Percentiles rank a stretch among this genome's conserved stretches.
phyloP scores from a whole-genome alignment of 2,329 filamentous ascomycete species.

The Trichoderma endophyticum region DNA sequence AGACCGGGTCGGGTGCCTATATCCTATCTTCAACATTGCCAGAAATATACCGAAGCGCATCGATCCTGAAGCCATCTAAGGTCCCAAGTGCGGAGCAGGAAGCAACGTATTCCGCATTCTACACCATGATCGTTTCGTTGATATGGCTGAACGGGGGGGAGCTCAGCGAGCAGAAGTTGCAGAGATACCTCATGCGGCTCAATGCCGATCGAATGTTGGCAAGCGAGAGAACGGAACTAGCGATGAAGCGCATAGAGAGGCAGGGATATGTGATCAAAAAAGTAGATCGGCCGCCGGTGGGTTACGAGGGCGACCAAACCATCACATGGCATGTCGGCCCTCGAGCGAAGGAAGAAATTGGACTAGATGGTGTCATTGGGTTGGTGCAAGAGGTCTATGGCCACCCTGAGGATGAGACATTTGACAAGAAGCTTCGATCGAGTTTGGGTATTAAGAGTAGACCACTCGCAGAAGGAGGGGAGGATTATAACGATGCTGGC shows the following conservation, averaged over 20 bases:
- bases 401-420: constrained; percentile 46
- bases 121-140: constrained; percentile 73
- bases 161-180: constrained; percentile 74
- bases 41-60: constrained; percentile 58
- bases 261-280: constrained; percentile 81
- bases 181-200: constrained; percentile 68
- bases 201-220: constrained; percentile 75
- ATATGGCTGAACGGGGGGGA: constrained; percentile 72
- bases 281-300: constrained; percentile 56
- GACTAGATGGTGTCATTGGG: constrained; percentile 68
- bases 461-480: constrained; percentile 27
- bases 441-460: constrained; percentile 55
- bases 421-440: constrained; percentile 57
- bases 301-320: constrained; percentile 65
- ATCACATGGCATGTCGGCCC: constrained; percentile 83
- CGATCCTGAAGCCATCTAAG: constrained; percentile 65
- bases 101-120: constrained; percentile 76
- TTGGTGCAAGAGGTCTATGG: constrained; percentile 63
- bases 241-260: constrained; percentile 70
- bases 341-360: constrained; percentile 81
- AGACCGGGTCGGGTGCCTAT: constrained; percentile 65
- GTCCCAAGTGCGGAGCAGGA: constrained; percentile 66
- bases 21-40: constrained; percentile 75
- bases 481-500: constrained; percentile 22
- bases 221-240: constrained; percentile 69